Evolutionary conservation across 352 stramenopile species (phyloP).

Genomic region (Globisporangium spinosum): DNA sequence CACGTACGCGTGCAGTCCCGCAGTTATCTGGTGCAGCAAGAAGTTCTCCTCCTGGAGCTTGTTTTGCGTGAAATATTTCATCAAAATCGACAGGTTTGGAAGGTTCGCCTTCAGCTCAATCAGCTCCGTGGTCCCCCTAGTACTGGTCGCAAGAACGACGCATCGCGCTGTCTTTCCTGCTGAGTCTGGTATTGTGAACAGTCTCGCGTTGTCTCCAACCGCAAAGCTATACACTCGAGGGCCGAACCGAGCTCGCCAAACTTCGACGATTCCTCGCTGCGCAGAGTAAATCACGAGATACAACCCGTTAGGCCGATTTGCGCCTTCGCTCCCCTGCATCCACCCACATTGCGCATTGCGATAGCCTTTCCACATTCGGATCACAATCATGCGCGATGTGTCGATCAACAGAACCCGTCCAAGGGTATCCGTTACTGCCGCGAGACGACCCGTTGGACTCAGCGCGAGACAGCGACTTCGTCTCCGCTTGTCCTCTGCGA

Average conservation of each 20-base stretch:
- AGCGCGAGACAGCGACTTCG: conserved; percentile 59
- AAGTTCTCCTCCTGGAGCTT: conserved; percentile 88
- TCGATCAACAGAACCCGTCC: conserved; percentile 75
- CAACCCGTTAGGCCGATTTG: conserved; percentile 40
- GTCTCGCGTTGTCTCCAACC: conserved; percentile 55
- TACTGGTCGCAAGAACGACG: conserved; percentile 41
- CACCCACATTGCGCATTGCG: conserved; percentile 76
- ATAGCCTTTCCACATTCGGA: conserved; percentile 88
- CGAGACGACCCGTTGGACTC: conserved; percentile 64
- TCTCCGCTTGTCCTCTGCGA: conserved; percentile 60
- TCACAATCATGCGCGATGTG: conserved; percentile 73
- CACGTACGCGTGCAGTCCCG: conserved; percentile 61
- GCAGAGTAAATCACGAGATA: conserved; percentile 87
- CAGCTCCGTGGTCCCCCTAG: conserved; percentile 38
- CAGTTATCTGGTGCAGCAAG: conserved; percentile 75
- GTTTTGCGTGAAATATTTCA: conserved; percentile 86
- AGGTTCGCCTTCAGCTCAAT: conserved; percentile 56
- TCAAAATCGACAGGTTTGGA: conserved; percentile 55
- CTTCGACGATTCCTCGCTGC: conserved; percentile 76
- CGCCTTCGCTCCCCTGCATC: conserved; percentile 71
- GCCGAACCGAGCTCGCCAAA: conserved; percentile 76
- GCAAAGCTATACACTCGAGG: conserved; percentile 72
- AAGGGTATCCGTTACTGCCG: conserved; percentile 69
- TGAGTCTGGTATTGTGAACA: conserved; percentile 59
- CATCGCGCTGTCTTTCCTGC: conserved; percentile 40